Evolutionary conservation across 1,284 basidiomycete genomes (phyloP).

Genomic region (Sporisorium exsertum): DNA sequence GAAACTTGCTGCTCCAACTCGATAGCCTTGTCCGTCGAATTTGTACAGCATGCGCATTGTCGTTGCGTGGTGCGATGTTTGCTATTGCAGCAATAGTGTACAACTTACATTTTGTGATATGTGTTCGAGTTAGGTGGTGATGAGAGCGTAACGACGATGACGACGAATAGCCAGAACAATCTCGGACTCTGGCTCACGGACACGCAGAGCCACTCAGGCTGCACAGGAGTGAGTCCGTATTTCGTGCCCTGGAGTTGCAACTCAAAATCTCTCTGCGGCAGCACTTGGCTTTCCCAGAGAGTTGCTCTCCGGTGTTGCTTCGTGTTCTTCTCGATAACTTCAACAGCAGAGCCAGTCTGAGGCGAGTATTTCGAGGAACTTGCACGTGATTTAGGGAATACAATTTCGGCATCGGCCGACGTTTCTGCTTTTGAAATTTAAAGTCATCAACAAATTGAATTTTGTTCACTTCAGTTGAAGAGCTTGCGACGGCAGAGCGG

Average conservation of each 20-base stretch:
- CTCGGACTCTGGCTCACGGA: background rate
- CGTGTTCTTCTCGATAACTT: background rate
- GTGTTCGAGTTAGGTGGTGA: slow-evolving; percentile 40
- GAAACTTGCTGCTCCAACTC: background rate
- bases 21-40: background rate
- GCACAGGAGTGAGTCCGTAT: too few species aligned
- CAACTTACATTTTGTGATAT: slow-evolving; percentile 46
- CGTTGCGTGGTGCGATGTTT: background rate
- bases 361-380: background rate
- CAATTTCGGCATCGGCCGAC: background rate
- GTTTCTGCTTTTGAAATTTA: background rate
- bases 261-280: too few species aligned
- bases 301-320: background rate
- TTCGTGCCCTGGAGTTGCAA: too few species aligned
- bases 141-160: slow-evolving; percentile 21
- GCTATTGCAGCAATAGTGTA: slow-evolving; percentile 21
- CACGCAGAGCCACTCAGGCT: too few species aligned
- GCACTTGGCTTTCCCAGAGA: background rate
- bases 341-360: background rate
- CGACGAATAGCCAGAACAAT: slow-evolving; percentile 14
- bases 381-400: background rate
- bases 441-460: background rate
- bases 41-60: slow-evolving; percentile 9
- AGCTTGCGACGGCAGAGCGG: background rate
- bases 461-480: too few species aligned